Conservation (phyloP, 2,329 filamentous ascomycete species). For the Alternaria gaisen region DNA sequence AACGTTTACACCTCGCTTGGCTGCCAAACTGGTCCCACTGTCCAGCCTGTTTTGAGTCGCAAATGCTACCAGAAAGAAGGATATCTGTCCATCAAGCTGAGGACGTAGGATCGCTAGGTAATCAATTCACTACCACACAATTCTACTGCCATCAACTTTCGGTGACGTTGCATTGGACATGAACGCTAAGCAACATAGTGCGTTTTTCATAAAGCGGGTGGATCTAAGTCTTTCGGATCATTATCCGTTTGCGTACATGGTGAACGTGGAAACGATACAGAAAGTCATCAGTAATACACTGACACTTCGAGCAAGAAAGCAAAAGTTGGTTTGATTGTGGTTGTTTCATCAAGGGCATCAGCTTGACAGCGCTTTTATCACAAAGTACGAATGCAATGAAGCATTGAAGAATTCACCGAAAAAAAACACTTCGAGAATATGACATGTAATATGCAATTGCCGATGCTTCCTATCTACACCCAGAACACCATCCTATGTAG, state of each 20-base stretch:
- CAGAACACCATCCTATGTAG: background rate
- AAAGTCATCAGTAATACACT: too few relatives aligned
- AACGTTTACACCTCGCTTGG: background rate
- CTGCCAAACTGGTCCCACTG: background rate
- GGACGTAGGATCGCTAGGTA: background rate
- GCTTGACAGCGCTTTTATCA: too few relatives aligned
- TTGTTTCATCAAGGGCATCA: too few relatives aligned
- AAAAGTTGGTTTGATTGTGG: too few relatives aligned
- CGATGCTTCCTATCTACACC: background rate
- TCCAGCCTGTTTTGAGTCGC: background rate
- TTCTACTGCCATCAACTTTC: background rate
- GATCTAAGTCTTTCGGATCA: background rate
- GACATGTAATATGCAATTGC: too few relatives aligned
- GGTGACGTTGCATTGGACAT: rapidly evolving
- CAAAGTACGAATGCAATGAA: too few relatives aligned
- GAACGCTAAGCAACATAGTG: background rate
- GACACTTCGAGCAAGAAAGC: too few relatives aligned
- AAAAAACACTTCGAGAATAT: background rate
- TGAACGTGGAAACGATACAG: too few relatives aligned
- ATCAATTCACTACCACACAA: background rate
- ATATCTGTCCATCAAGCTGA: background rate
- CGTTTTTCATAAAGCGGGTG: background rate
- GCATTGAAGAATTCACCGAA: too few relatives aligned
- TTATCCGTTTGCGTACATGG: too few relatives aligned
- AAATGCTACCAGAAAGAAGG: background rate